Percentiles rank a stretch among this genome's conserved stretches.
phyloP scores from a whole-genome alignment of 805 yeast species.

The Priceomyces medius region DNA sequence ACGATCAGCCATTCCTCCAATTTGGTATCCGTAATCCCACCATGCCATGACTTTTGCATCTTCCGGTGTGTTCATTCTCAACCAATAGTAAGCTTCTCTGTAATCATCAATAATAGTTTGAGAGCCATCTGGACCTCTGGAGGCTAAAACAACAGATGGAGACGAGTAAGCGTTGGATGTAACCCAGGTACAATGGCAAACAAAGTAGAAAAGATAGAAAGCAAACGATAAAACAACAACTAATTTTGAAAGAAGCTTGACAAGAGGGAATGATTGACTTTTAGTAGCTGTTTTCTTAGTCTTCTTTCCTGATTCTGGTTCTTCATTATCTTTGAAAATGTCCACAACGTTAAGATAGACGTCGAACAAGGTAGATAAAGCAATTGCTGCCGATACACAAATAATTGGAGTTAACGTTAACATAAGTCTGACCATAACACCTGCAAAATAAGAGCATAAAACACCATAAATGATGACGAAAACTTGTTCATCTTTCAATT shows the following conservation, averaged over 20 bases:
- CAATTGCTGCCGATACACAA: slow-evolving; percentile 89
- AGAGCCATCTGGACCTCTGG: slow-evolving; percentile 81
- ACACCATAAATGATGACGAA: slow-evolving; percentile 90
- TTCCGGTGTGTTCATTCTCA: slow-evolving; percentile 95
- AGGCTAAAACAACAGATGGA: slow-evolving; percentile 93
- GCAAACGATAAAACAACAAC: slow-evolving; percentile 66
- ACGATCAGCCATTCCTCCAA: slow-evolving; percentile 99
- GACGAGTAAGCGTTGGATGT: slow-evolving; percentile 94
- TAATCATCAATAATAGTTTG: slow-evolving; percentile 87
- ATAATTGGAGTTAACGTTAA: slow-evolving; percentile 93
- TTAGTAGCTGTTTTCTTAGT: slow-evolving; percentile 6
- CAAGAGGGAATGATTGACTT: slow-evolving; percentile 19
- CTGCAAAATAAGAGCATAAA: slow-evolving; percentile 95
- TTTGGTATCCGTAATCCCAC: slow-evolving; percentile 99
- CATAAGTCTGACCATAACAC: slow-evolving; percentile 98
- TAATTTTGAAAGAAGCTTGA: slow-evolving; percentile 49
- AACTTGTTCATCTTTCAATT: slow-evolving; percentile 86
- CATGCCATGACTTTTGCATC: slow-evolving; percentile 96
- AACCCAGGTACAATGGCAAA: slow-evolving; percentile 95
- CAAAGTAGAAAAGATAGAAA: slow-evolving; percentile 76
- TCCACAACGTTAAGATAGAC: slow-evolving; percentile 69
- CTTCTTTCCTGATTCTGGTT: slow-evolving; percentile 11
- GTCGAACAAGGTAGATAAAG: slow-evolving; percentile 81
- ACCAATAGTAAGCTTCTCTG: slow-evolving; percentile 98
- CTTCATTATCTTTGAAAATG: slow-evolving; percentile 18